Percentiles rank a stretch among this genome's conserved stretches.
phyloP scores from a whole-genome alignment of 768 basidiomycete genomes.

The Termitomyces sp. region DNA sequence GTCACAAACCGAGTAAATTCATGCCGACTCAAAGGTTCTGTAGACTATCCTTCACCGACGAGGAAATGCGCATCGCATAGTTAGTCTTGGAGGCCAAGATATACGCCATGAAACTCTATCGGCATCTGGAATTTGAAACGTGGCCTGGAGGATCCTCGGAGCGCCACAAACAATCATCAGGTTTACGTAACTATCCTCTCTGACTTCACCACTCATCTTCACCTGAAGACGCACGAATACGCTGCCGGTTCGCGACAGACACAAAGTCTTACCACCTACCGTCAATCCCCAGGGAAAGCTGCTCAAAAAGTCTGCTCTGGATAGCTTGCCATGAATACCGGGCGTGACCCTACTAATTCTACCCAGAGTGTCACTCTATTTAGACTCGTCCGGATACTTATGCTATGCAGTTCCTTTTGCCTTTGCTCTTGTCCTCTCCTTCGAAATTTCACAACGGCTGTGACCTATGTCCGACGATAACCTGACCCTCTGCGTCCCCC shows the following conservation, averaged over 20 bases:
- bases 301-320: neutral
- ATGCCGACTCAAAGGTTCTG: neutral
- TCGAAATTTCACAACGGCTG: neutral
- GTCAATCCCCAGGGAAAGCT: neutral
- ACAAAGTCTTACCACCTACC: too few relatives aligned
- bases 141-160: neutral
- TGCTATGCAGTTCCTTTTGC: neutral
- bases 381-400: neutral
- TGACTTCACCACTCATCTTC: neutral
- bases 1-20: neutral
- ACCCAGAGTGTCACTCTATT: neutral
- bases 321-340: neutral
- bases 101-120: neutral
- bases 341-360: neutral
- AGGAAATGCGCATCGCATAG: neutral
- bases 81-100: neutral
- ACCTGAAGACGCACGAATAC: neutral
- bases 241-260: neutral
- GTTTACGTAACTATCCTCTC: neutral
- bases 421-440: neutral
- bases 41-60: too few relatives aligned
- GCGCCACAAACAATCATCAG: neutral
- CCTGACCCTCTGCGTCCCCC: constrained; percentile 26
- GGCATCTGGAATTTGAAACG: neutral
- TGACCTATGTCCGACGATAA: constrained; percentile 9